phyloP scores from a whole-genome alignment of 345 rosid species.

The Geranium rotundifolium region DNA sequence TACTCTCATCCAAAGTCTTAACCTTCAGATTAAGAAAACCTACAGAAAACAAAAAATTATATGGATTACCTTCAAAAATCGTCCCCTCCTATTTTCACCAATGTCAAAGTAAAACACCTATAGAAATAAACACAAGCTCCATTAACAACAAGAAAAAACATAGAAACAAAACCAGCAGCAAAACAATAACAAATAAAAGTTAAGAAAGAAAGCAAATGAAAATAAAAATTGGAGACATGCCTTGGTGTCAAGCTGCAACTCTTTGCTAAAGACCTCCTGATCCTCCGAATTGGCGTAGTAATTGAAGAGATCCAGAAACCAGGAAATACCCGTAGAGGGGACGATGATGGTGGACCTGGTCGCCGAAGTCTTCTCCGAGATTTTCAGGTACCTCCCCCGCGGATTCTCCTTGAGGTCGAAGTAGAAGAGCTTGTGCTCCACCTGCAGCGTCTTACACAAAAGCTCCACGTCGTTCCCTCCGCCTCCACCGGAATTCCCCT shows the following conservation, averaged over 20 bases:
- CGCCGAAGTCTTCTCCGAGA: conserved; percentile 95
- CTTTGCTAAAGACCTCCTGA: conserved; percentile 83
- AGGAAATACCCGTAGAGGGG: conserved; percentile 89
- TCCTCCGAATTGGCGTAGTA: conserved; percentile 88
- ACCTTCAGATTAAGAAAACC: not conserved
- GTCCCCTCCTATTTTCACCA: conserved; percentile 91
- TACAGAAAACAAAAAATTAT: not conserved
- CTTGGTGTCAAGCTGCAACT: conserved; percentile 96
- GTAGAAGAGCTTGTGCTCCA: conserved; percentile 90
- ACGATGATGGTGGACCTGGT: conserved; percentile 98
- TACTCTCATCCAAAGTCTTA: not conserved
- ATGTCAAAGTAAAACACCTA: conserved; percentile 95
- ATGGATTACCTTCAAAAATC: conserved; percentile 69
- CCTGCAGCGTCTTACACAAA: conserved; percentile 89
- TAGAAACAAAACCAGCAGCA: not conserved
- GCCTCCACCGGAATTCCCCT: conserved; percentile 14
- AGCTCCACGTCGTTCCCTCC: conserved; percentile 78
- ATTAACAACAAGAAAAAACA: not conserved
- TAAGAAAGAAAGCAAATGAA: no score
- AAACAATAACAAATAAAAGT: no score
- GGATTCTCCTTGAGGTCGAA: conserved; percentile 95
- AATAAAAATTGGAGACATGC: conserved; percentile 8
- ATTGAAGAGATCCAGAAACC: conserved; percentile 98
- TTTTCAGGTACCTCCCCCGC: conserved; percentile 86
- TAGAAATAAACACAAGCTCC: not conserved